Evolutionary conservation across 768 basidiomycete species (phyloP).

Genomic region (Cubamyces lactineus): DNA sequence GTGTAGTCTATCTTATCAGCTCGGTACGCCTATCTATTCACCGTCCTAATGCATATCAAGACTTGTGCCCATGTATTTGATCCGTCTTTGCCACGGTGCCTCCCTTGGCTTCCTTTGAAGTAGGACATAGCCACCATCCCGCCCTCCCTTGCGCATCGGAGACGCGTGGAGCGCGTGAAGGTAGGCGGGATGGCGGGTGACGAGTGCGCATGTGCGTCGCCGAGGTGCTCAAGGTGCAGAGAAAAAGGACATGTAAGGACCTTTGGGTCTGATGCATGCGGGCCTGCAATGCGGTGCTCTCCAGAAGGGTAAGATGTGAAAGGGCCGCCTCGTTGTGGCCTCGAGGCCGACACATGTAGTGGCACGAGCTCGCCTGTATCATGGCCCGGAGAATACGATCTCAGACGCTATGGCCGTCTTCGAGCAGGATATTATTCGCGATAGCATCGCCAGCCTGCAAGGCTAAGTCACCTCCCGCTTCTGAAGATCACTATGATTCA

Average conservation of each 20-base stretch:
- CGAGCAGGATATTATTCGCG: background rate
- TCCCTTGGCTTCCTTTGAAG: background rate
- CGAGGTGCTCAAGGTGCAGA: background rate
- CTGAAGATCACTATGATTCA: background rate
- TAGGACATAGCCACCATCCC: background rate
- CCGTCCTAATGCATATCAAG: too few relatives aligned
- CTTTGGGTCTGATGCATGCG: slow-evolving; percentile 1
- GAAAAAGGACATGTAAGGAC: slow-evolving; percentile 8
- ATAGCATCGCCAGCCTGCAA: background rate
- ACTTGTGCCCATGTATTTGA: too few relatives aligned
- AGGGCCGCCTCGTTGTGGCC: slow-evolving; percentile 24
- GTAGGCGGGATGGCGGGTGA: slow-evolving; percentile 21
- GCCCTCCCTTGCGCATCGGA: background rate
- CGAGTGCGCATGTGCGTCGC: background rate
- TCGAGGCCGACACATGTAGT: slow-evolving; percentile 24
- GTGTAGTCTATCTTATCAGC: background rate
- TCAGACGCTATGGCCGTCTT: background rate
- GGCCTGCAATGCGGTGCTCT: background rate
- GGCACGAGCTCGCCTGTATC: background rate
- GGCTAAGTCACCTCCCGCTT: background rate
- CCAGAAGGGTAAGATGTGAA: slow-evolving; percentile 11
- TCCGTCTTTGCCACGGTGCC: background rate
- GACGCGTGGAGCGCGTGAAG: slow-evolving; percentile 3
- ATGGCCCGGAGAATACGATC: background rate
- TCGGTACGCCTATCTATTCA: slow-evolving; percentile 9